Evolutionary conservation across 2,329 filamentous ascomycete genomes (phyloP), one percentile per base, ranked within the genome.

Genomic region (Talaromyces sp.): DNA sequence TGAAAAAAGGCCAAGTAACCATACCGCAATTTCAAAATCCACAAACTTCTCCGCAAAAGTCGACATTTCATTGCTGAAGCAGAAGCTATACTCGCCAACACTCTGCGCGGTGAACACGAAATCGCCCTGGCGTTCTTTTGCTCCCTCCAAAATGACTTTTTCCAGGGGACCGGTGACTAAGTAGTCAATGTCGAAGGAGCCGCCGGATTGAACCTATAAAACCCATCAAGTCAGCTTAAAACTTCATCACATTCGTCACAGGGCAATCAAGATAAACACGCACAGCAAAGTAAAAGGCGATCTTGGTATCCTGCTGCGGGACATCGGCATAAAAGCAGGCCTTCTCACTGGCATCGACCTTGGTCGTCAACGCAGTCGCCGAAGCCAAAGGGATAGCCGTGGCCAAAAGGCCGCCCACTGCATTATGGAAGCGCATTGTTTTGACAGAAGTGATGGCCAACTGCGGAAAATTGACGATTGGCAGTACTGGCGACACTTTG

Each of bases 241-340:
- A 27, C 24, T 54, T 29, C n/a, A n/a, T n/a, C n/a, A n/a, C n/a
- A n/a, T n/a, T 46, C 12, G 14, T 21, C 17, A 9, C 17, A 46
- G 51, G 31, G 31, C 10, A 50, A 56, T 54, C 17, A n/a, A 12
- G 27, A 29, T 32, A n/a, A 10, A 61, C 57, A 79, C 88, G 66
- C 80, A 99, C 94, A 62, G 94, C 95, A 79, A 99, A 99, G 81
- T 99, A 99, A 74, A 99, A 99, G 55, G 94, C 92, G 67, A 99
- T 83, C 85, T 99, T 99, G 70, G 90, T 86, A 68, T 88, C 88
- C 74, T 85, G 83, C 73, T 89, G 85, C 65, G 92, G 86, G 59
- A 93, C 88, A 67, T 86, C 81, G 60, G 90, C 85, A 75, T 90
- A 97, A 85, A 99, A 99, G 81, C 94, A 99, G 62, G 94, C 91